Percentiles rank a stretch among this genome's conserved stretches.
Conservation (phyloP, 768 basidiomycete genomes). For the Xerocomellus intermedius region DNA sequence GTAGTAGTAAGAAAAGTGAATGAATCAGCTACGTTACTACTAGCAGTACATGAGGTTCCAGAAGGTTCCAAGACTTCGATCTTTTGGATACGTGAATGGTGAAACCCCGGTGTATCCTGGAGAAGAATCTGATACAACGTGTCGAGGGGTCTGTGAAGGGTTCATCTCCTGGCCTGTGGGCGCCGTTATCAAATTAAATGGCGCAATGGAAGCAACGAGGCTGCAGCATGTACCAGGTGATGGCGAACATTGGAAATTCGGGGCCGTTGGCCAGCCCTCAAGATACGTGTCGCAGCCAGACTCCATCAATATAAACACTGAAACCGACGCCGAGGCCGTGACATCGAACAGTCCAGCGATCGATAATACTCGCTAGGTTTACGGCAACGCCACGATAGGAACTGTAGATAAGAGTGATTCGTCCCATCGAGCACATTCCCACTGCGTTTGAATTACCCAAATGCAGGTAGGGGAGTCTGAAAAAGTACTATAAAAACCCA, state of each 20-base stretch:
- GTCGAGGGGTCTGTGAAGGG: background rate
- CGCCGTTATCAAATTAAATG: conserved; percentile 5
- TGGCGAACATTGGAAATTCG: background rate
- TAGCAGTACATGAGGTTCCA: background rate
- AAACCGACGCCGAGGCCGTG: no score
- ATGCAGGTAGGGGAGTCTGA: conserved; percentile 35
- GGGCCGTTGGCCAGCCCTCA: background rate
- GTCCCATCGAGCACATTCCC: conserved; percentile 1
- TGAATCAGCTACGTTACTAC: background rate
- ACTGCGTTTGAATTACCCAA: conserved; percentile 21
- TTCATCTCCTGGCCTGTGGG: background rate
- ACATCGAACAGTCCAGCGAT: background rate
- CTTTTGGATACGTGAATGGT: background rate
- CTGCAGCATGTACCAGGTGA: background rate
- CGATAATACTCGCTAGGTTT: background rate
- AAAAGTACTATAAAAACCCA: conserved; percentile 31
- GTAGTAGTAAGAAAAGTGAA: background rate
- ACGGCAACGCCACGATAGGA: background rate
- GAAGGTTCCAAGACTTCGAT: background rate
- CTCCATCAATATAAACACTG: no score
- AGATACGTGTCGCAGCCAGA: no score
- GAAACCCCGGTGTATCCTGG: background rate
- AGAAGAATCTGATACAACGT: conserved; percentile 4
- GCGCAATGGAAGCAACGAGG: conserved; percentile 11
- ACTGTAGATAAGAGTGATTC: conserved; percentile 10